Base-by-base conservation (phyloP, 2,329 filamentous ascomycete genomes). In the Hymenoscyphus infarciens region DNA sequence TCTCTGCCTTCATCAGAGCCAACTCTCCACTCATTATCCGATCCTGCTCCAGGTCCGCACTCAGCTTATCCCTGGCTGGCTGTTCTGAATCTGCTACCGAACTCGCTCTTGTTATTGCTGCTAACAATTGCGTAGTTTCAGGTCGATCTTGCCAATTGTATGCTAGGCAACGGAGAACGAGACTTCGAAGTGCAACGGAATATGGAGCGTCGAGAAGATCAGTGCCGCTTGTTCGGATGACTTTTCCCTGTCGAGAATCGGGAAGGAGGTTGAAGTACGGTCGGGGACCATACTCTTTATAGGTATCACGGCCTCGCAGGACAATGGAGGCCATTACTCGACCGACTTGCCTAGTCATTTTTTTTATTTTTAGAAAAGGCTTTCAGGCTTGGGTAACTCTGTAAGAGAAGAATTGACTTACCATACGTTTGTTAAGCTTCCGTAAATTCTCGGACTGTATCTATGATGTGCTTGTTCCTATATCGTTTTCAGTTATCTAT, bases 201-300 rank as follows among this genome's bases (percentile, higher is more conserved):
- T 55, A 55, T n/a, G 53, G 53, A 31, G 53, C 53, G 25, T 55
- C 53, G 15, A 55, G 29, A 33, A 55, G 11, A 19, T 55, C 25
- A 8, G 15, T 33, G 11, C 27, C 53, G 1, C 33, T 55, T 29
- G 53, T 33, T 16, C 53, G 45, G n/a, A 52, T 22, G 22, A 13
- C 10, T 22, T 52, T 22, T 6, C 2, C 3, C 8, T 25, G 2
- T 19, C 8, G 19, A 25, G 45, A 11, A 25, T 52, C 11, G 45
- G 45, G 45, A 5, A 25, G 10, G 19, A 52, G 19, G 11, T 25
- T 10, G 19, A 52, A 52, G 45, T 52, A 52, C 4, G 19, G 19
- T 52, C 45, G n/a, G 6, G 2, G 45, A 25, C 45, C 45, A 13
- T 4, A 4, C 19, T 2, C 19, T 22, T 13, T 13, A 5, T 10